Percentiles rank a stretch among this genome's conserved stretches.
Evolutionary conservation across 2,329 filamentous ascomycete genomes (phyloP).

Genomic region (Coccinonectria pachysandricola): DNA sequence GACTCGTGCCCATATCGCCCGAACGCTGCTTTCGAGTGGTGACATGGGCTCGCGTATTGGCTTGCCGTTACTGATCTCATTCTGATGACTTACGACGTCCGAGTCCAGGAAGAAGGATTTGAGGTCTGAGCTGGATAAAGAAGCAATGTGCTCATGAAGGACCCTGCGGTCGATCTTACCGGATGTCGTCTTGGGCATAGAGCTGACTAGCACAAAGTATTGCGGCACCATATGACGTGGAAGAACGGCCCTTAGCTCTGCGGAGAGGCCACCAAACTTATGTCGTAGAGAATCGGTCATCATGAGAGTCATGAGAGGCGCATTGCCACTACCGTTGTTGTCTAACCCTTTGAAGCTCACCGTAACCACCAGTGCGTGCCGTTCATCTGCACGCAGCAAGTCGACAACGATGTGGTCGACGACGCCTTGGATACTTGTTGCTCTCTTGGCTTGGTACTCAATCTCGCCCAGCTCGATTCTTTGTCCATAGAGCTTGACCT

Average conservation of each 20-base stretch:
- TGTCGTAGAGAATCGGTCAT: no score
- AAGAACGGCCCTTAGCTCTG: conserved; percentile 7
- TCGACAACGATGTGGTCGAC: no score
- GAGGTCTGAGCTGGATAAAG: conserved; percentile 4
- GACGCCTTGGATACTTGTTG: no score
- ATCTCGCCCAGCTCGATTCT: conserved; percentile 39
- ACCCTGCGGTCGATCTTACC: conserved; percentile 8
- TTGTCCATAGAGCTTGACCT: conserved; percentile 51
- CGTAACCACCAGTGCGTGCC: no score
- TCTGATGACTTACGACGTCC: no score
- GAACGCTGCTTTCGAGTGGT: conserved; percentile 2
- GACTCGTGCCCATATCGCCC: conserved; percentile 3
- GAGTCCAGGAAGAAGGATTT: no score
- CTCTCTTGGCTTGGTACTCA: no score
- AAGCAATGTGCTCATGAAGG: conserved; percentile 1
- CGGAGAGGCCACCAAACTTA: no score
- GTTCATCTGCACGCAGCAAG: no score
- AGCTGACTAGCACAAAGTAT: conserved; percentile 5
- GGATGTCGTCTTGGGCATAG: conserved; percentile 8
- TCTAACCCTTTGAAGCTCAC: no score
- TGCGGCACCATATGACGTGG: conserved; percentile 14
- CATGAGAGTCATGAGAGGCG: no score
- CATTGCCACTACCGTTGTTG: no score
- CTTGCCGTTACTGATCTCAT: conserved; percentile 1
- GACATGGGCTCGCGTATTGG: conserved; percentile 1